A percentile compares a stretch with the other conserved stretches of the same genome.
phyloP scores from a whole-genome alignment of 177 flowering plant species.

The Tripterygium wilfordii region DNA sequence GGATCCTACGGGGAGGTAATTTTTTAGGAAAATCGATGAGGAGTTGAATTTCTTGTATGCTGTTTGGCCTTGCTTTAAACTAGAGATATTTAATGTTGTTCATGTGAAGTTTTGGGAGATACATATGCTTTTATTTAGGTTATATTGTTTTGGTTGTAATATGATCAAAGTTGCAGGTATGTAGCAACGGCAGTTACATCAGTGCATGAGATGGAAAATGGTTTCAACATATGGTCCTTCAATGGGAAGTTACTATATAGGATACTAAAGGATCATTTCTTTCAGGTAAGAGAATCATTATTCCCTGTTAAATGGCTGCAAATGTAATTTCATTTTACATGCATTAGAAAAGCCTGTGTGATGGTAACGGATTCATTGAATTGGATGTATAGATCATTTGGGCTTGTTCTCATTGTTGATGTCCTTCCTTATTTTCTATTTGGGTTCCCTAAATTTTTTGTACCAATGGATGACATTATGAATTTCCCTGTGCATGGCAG shows the following conservation, averaged over 20 bases:
- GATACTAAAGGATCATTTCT: conserved; percentile 86
- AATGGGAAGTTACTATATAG: conserved; percentile 78
- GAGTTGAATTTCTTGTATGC: not conserved
- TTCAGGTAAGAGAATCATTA: conserved; percentile 47
- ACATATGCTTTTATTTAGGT: too few species aligned
- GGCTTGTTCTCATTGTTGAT: not conserved
- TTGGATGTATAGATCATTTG: too few species aligned
- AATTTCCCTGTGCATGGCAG: not conserved
- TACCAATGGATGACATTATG: not conserved
- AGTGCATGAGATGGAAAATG: conserved; percentile 98
- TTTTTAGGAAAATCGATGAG: too few species aligned
- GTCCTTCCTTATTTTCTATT: too few species aligned
- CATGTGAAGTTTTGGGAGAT: too few species aligned
- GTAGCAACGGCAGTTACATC: conserved; percentile 94
- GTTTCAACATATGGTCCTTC: conserved; percentile 97
- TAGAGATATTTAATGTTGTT: too few species aligned
- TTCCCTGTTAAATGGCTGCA: too few species aligned
- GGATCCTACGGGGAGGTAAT: conserved; percentile 98
- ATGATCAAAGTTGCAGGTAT: conserved; percentile 45
- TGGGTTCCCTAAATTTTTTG: not conserved
- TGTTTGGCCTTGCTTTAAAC: not conserved
- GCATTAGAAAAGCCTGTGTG: too few species aligned
- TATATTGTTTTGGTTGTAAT: not conserved
- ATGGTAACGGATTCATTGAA: too few species aligned
- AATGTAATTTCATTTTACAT: too few species aligned